Evolutionary conservation across 129 eudicot species (phyloP), one percentile per base, ranked within the genome.

Genomic region (Flaveria ramosissima): DNA sequence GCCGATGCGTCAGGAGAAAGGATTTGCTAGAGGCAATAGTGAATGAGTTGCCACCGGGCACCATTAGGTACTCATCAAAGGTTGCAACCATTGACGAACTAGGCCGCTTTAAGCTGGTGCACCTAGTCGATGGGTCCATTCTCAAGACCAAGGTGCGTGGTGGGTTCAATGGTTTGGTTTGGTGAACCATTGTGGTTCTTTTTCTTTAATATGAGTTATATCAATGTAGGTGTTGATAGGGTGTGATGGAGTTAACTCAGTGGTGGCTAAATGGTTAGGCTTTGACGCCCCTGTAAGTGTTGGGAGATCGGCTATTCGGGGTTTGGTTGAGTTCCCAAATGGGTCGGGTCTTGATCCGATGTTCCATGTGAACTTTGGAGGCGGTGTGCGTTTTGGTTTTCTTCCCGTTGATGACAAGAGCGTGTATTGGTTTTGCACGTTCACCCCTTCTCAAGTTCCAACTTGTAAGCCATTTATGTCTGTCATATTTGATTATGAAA

Each of bases 171-270:
- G 50, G 64, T 21, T 19, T 27, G 7, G 13, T 59, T 47, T 19
- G 43, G 41, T 12, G 59, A 59, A 71, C 70, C 27, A 41, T 14
- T 21, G 7, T 60, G 42, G 46, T 16, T 30, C 23, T 14, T 13
- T 11, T 4, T 69, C 12, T 57, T 39, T 73, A 46, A 55, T 45
- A 6, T 13, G 17, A 46, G 26, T 57, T 59, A 16, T 26, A n/a
- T 73, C 9, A 64, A 83, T 90, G 88, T 83, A 91, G 97, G 92
- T 86, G 50, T 77, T 89, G 64, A 83, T 92, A n/a, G 97, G 97
- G 42, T 92, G 95, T 78, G 97, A 92, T 72, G 97, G 97, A 59
- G 88, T 92, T 16, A 89, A 87, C 69, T 92, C 97, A 4, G 74
- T 79, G 69, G 97, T 92, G 39, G 87, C 92, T 6, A 92, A 83